Conservation (phyloP, 1,284 basidiomycete species). For the Apiotrichum siamense region DNA sequence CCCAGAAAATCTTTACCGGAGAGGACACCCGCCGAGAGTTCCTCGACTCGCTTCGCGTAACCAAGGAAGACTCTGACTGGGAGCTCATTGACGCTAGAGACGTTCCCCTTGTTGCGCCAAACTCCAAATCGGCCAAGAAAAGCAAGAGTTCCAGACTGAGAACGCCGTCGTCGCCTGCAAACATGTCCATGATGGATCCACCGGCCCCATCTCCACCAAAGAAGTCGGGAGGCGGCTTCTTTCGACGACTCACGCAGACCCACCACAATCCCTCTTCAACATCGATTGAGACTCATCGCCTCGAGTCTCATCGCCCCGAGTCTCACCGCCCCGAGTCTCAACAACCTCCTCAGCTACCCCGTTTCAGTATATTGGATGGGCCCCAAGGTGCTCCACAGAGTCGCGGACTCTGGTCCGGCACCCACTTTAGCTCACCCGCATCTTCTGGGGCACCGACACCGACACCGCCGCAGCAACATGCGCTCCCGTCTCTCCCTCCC, state of each 20-base stretch:
- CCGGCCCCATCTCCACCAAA: background rate
- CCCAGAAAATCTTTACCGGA: slow-evolving; percentile 8
- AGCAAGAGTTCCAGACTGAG: background rate
- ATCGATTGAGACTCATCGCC: no score
- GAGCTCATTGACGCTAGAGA: slow-evolving; percentile 8
- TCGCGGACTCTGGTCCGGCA: slow-evolving; percentile 1
- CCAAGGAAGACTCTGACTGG: slow-evolving; percentile 16
- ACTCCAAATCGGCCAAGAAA: background rate
- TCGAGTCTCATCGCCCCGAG: no score
- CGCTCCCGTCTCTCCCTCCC: slow-evolving; percentile 1
- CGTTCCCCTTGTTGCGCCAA: background rate
- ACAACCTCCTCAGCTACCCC: slow-evolving; percentile 11
- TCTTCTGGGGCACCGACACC: background rate
- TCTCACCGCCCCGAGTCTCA: no score
- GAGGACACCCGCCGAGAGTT: slow-evolving; percentile 12
- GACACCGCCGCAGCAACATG: background rate
- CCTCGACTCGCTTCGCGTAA: slow-evolving; percentile 5
- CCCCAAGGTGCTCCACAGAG: background rate
- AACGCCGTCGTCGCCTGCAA: background rate
- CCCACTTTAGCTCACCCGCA: background rate
- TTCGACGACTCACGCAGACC: slow-evolving; percentile 8
- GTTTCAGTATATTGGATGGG: slow-evolving; percentile 1
- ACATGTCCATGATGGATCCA: slow-evolving; percentile 10
- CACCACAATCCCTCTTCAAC: background rate
- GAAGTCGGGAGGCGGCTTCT: slow-evolving; percentile 11